Base-by-base conservation (phyloP, 345 rosid genomes). In the Nasturtium officinale region DNA sequence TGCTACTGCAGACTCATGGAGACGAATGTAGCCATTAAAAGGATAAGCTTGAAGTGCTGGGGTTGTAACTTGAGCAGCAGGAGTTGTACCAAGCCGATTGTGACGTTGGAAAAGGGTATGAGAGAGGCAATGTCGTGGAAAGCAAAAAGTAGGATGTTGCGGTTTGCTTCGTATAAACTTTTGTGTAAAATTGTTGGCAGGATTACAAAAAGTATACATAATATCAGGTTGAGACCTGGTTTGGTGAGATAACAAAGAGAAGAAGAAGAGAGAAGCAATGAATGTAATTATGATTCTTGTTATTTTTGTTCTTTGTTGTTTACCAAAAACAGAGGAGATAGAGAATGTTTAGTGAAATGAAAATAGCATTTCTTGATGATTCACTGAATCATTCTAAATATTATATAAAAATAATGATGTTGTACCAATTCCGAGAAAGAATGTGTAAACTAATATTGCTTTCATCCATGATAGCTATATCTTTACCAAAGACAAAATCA, bases 1-100 rank as follows among this genome's bases (percentile, higher is more conserved):
- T 35, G 62, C 25, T 55, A 72, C 48, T 63, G 70, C 29, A 42
- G 64, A 54, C 15, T 54, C 57, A 73, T 73, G 70, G 71, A 73
- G 13, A 32, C 21, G 9, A 63, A 25, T 11, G 9, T 9, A 53
- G 54, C 47, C 63, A n/a, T n/a, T 21, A 46, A 21, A 2, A 42
- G 33, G 76, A 30, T 72, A 72, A 9, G 69, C 16, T 50, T 61
- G 42, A 50, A 3, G 20, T 50, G 20, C 11, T 71, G 42, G 51
- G 60, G 67, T 33, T 30, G 65, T 68, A 12, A 9, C 65, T 69
- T 69, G 73, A 45, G 9, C 56, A 13, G 25, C 25, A 23, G 25
- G 25, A 23, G 25, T 23, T 23, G 25, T 23, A n/a, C n/a, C n/a
- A n/a, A n/a, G n/a, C n/a, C n/a, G n/a, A n/a, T n/a, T n/a, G n/a